Evolutionary conservation across 148 eudicot species (phyloP), one percentile per base, ranked within the genome.

Genomic region (Silene conica): DNA sequence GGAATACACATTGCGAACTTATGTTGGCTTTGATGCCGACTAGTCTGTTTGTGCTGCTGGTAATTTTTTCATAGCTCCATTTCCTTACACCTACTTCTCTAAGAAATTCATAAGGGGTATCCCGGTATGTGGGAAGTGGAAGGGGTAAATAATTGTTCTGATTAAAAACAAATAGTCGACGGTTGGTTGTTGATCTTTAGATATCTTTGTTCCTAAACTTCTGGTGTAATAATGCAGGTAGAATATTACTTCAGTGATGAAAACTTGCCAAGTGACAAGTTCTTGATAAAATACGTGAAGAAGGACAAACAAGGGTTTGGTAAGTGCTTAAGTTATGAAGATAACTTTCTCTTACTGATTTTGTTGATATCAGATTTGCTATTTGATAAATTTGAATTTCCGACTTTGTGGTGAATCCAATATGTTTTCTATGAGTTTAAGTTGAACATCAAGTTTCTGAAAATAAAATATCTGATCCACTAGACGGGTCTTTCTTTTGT

Each of bases 231-330:
- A 75, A 8, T 83, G 79, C 87, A 93, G 98, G 98, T 91, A 63
- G 98, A 93, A 73, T 93, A 89, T 78, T 93, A 93, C 82, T 91
- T 93, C 72, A 85, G 98, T 57, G 95, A 91, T 77, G 95, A 89
- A 82, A 93, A 93, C 77, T 79, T 91, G 67, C 88, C 87, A 57
- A 85, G 55, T 59, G 98, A 93, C 88, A 88, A 88, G 77, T 93
- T 86, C 79, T 64, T 93, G 82, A 56, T 93, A 95, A 89, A 86
- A 71, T 79, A 89, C 69, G 70, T 91, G 70, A 83, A 82, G 43
- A 88, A 82, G 78, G 84, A 89, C 71, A 87, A 72, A 68, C 80
- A 81, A 67, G 95, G 97, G 8, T 93, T 74, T 84, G 97, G 98
- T 89, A 73, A 80, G 81, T 69, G 50, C 69, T 41, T 60, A 11